Evolutionary conservation across 345 rosid species (phyloP).

Genomic region (Excoecaria agallocha): DNA sequence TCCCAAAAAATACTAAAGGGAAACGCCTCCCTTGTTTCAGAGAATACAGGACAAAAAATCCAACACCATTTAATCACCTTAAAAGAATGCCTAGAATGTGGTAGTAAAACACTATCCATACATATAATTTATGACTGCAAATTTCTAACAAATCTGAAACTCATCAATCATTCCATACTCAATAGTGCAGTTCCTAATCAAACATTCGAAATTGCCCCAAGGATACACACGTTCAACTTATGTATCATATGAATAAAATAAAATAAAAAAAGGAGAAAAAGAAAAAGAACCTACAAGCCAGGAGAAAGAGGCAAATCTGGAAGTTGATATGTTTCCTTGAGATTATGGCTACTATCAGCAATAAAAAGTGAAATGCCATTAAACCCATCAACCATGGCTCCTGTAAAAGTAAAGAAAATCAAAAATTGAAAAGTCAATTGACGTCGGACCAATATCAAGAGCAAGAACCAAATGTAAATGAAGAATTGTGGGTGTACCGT

Average conservation of each 20-base stretch:
- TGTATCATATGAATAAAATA: neutral
- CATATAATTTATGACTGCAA: neutral
- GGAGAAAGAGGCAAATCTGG: conserved; percentile 77
- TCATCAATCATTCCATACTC: neutral
- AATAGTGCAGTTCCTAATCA: neutral
- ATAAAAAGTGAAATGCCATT: conserved; percentile 54
- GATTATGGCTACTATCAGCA: conserved; percentile 48
- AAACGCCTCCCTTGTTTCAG: neutral
- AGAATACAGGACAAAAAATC: neutral
- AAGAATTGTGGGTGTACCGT: conserved; percentile 34
- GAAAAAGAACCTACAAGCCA: conserved; percentile 55
- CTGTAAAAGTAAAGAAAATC: conserved; percentile 29
- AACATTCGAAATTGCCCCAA: neutral
- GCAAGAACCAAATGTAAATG: neutral
- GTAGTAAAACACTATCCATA: neutral
- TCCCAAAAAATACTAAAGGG: neutral
- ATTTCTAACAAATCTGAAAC: neutral
- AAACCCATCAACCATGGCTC: conserved; percentile 81
- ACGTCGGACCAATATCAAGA: neutral
- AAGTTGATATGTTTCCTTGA: conserved; percentile 73
- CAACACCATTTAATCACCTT: neutral
- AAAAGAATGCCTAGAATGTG: neutral
- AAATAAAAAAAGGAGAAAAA: too few relatives aligned
- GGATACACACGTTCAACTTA: neutral
- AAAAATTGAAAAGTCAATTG: neutral